Evolutionary conservation across 1,284 basidiomycete genomes (phyloP), one percentile per base, ranked within the genome.

Genomic region (Laetiporus sulphureus): DNA sequence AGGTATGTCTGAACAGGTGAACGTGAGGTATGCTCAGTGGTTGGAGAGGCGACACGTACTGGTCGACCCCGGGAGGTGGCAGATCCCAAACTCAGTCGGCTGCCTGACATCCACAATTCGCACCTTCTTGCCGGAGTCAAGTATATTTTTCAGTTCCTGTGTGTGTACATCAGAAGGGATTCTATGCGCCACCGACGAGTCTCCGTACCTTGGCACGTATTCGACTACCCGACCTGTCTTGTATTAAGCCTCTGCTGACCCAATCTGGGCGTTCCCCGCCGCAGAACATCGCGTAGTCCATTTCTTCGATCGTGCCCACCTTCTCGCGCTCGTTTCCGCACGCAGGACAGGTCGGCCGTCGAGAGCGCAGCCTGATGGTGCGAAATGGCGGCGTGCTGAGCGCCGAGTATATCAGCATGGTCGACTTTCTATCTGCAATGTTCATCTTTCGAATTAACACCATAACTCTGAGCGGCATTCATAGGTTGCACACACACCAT

Each of bases 41-140:
- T 12, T 16, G 7, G 5, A 29, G 16, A 8, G 19, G 20, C n/a
- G 3, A 68, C 82, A 68, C 83, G 54, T 49, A 95, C 93, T 93
- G 41, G 63, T 72, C 4, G 90, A 91, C 1, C 68, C 68, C 3
- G 84, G 80, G 18, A 98, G 60, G 40, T 79, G 77, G 49, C 91
- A 93, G 31, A 99, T 97, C 0, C 81, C 84, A 59, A 83, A 98
- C 62, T 98, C 94, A 0, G 76, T 77, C 24, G 67, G 63, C 1
- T 90, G 77, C 13, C 96, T 75, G 5, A 96, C 92, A 53, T 99
- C 96, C 13, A 99, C 66, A 7, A 97, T 57, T 1, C 59, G 57
- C 2, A 64, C 53, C n/a, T 56, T 46, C 23, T 58, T 46, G 19
- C 50, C 51, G 6, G 55, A 52, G 16, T 64, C 50, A 2, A 80